These are phyloP conservation scores for Phaeosphaeria sp. DNA, from an alignment of 2,329 filamentous ascomycete genomes.

Conservation along the genomic window DNA sequence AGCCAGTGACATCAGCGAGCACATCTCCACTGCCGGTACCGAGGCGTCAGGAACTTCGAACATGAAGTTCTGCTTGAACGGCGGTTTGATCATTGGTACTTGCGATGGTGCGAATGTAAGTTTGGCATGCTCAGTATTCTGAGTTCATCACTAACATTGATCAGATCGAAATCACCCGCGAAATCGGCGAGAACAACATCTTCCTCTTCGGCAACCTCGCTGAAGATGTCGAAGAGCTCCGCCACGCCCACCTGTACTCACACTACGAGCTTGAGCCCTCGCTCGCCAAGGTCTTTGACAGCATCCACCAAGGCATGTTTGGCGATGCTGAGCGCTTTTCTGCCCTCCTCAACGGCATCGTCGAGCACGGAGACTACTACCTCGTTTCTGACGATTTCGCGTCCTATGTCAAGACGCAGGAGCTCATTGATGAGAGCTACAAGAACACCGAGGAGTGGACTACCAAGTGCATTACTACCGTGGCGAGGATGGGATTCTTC, in stretches of 20 bases:
- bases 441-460: conserved; percentile 92
- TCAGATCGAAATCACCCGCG: conserved; percentile 94
- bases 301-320: conserved; percentile 81
- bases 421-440: conserved; percentile 90
- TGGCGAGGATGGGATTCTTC: conserved; percentile 97
- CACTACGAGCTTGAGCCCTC: conserved; percentile 77
- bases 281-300: conserved; percentile 81
- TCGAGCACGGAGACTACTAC: conserved; percentile 96
- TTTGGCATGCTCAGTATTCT: conserved; percentile 17
- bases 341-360: conserved; percentile 83
- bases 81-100: conserved; percentile 95
- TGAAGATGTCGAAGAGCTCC: conserved; percentile 95
- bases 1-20: conserved; percentile 95
- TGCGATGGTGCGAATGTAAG: conserved; percentile 96
- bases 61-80: conserved; percentile 99
- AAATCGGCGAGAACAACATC: conserved; percentile 96
- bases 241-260: conserved; percentile 86
- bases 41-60: conserved; percentile 90
- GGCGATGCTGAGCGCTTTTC: conserved; percentile 79
- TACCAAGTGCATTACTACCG: conserved; percentile 85
- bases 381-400: conserved; percentile 97
- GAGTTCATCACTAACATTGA: conserved; percentile 3
- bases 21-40: conserved; percentile 97
- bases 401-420: conserved; percentile 90
- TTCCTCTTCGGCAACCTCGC: conserved; percentile 97